phyloP scores from a whole-genome alignment of 805 yeast species.

The Kluyveromyces dobzhanskii region DNA sequence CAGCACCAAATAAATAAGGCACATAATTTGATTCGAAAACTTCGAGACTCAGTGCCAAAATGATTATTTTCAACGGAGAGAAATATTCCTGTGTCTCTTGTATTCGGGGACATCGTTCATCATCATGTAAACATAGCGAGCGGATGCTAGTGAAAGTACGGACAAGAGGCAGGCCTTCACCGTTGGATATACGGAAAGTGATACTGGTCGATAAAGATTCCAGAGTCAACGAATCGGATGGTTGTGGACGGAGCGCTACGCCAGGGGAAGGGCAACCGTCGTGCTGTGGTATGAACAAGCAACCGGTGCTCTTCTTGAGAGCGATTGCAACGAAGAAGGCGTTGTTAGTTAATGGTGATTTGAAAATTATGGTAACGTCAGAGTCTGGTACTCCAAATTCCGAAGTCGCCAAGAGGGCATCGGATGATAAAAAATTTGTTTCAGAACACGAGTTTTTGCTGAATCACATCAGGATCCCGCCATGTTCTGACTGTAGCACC shows the following conservation, averaged over 20 bases:
- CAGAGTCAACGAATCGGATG: slow-evolving; percentile 13
- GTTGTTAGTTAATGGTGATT: slow-evolving; percentile 21
- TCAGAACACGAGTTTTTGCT: slow-evolving; percentile 23
- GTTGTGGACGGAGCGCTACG: slow-evolving; percentile 2
- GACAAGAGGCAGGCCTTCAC: slow-evolving; percentile 79
- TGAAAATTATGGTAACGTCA: slow-evolving; percentile 19
- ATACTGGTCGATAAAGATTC: slow-evolving; percentile 26
- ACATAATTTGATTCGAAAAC: no score
- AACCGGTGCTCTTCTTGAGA: slow-evolving; percentile 23
- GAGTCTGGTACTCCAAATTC: slow-evolving; percentile 3
- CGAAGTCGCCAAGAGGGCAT: not conserved
- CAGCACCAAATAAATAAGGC: no score
- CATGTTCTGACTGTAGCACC: no score
- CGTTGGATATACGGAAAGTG: slow-evolving; percentile 33
- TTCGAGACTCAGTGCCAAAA: slow-evolving; percentile 23
- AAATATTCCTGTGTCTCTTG: slow-evolving; percentile 83
- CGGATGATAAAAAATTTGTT: slow-evolving; percentile 11
- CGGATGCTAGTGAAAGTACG: slow-evolving; percentile 81
- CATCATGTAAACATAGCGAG: slow-evolving; percentile 72
- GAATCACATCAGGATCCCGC: slow-evolving; percentile 7
- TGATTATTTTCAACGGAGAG: slow-evolving; percentile 73
- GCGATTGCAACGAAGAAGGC: slow-evolving; percentile 23
- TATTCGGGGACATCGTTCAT: slow-evolving; percentile 87
- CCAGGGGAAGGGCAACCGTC: slow-evolving; percentile 4
- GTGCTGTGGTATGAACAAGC: slow-evolving; percentile 21